Percentiles rank a stretch among this genome's conserved stretches.
Conservation (phyloP, 106 monocot species). For the Iris macrosiphon region DNA sequence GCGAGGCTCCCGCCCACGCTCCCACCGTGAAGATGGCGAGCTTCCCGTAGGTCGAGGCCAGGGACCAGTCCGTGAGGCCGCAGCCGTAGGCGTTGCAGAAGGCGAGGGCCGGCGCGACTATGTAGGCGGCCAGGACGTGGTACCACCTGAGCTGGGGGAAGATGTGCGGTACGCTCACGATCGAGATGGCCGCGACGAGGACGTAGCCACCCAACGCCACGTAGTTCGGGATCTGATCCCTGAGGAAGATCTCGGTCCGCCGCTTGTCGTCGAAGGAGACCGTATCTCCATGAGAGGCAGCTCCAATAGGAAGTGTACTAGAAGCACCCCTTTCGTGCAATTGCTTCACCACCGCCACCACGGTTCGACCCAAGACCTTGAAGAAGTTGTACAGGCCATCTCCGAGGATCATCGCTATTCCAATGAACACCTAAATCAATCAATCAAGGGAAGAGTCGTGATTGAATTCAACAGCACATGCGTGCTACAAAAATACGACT, state of each 20-base stretch:
- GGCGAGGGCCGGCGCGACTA: constrained; percentile 29
- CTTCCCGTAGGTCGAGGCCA: too few species aligned
- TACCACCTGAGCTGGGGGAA: constrained; percentile 43
- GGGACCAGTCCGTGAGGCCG: too few species aligned
- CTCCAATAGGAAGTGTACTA: constrained; percentile 28
- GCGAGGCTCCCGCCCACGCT: constrained; percentile 29
- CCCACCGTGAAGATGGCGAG: constrained; percentile 43
- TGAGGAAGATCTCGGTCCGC: constrained; percentile 28
- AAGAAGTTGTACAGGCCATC: constrained; percentile 87
- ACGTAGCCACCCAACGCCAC: constrained; percentile 24
- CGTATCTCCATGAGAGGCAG: neutral
- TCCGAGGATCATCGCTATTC: too few species aligned
- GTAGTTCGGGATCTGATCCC: constrained; percentile 34
- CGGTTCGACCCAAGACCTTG: constrained; percentile 44
- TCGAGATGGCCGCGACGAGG: constrained; percentile 25
- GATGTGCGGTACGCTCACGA: constrained; percentile 19
- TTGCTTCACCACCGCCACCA: constrained; percentile 18
- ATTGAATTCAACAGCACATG: too few species aligned
- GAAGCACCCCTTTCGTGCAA: constrained; percentile 2
- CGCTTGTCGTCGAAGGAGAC: constrained; percentile 26
- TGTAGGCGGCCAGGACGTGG: constrained; percentile 34
- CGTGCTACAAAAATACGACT: too few species aligned
- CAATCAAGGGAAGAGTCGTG: neutral
- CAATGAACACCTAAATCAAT: constrained; percentile 55
- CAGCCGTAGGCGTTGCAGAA: too few species aligned